Evolutionary conservation across 495 filamentous ascomycete species (phyloP).

Genomic region (Wilcoxina mikolae): DNA sequence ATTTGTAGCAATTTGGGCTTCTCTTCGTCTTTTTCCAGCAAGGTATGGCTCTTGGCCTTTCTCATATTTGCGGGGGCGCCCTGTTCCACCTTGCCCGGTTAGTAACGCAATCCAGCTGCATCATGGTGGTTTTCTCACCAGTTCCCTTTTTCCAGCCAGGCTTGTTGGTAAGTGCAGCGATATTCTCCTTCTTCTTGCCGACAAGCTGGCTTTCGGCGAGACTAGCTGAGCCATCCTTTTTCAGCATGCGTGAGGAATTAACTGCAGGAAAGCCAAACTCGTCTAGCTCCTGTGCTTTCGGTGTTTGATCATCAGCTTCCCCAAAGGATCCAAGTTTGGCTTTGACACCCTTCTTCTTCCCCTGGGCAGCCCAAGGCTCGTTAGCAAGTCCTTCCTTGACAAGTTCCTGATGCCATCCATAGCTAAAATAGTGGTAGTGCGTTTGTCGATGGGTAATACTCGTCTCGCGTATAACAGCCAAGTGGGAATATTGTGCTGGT

Average conservation of each 20-base stretch:
- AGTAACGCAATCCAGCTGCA: not conserved
- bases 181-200: conserved; percentile 25
- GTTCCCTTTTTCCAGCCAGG: conserved; percentile 1
- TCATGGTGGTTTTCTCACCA: not conserved
- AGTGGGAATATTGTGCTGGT: conserved; percentile 46
- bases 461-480: conserved; percentile 50
- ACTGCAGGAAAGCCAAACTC: conserved; percentile 39
- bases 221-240: conserved; percentile 35
- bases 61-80: conserved; percentile 30
- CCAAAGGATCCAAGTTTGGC: conserved; percentile 7
- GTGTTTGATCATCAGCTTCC: not conserved
- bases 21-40: conserved; percentile 16
- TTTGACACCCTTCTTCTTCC: conserved; percentile 28
- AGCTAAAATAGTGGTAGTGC: conserved; percentile 46
- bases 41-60: conserved; percentile 29
- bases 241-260: conserved; percentile 25
- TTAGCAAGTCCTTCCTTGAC: conserved; percentile 40
- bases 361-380: conserved; percentile 41
- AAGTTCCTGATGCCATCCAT: conserved; percentile 40
- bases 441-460: conserved; percentile 37
- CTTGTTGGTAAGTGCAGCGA: conserved; percentile 13
- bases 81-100: conserved; percentile 10
- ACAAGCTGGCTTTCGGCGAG: conserved; percentile 33
- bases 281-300: conserved; percentile 25
- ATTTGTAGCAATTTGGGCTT: no score